A percentile compares a stretch with the other conserved stretches of the same genome.
Evolutionary conservation across 208 protist genomes (phyloP).

Genomic region (Leishmania tropica): DNA sequence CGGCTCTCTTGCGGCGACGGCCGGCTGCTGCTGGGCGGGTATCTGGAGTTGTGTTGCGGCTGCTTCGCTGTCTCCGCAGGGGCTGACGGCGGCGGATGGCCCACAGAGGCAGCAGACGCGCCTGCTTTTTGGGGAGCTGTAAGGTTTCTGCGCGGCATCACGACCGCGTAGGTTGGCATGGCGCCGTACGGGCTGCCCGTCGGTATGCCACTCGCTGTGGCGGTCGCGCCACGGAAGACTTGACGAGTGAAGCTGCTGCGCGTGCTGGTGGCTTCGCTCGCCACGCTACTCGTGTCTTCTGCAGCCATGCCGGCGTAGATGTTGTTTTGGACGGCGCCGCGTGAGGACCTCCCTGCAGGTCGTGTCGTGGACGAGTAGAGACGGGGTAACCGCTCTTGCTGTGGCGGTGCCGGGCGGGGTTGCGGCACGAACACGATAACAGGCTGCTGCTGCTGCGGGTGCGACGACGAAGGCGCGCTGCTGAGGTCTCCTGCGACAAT

Average conservation of each 20-base stretch:
- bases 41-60: not conserved
- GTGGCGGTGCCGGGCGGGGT: not conserved
- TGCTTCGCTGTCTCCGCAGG: not conserved
- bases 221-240: conserved; percentile 5
- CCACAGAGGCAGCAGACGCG: not conserved
- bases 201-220: not conserved
- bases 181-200: conserved; percentile 30
- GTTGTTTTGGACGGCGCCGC: not conserved
- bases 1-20: not conserved
- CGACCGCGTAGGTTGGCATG: conserved; percentile 17
- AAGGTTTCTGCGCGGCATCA: conserved; percentile 8
- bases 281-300: conserved; percentile 6
- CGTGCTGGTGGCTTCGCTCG: conserved; percentile 15
- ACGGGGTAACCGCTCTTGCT: not conserved
- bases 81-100: not conserved
- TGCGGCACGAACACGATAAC: not conserved
- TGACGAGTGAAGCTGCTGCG: conserved; percentile 16
- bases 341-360: not conserved
- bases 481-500: conserved; percentile 2
- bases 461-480: not conserved
- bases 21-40: not conserved
- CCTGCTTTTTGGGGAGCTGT: not conserved
- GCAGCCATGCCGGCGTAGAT: not conserved
- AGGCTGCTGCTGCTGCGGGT: not conserved
- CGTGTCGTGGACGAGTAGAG: not conserved